Evolutionary conservation across 352 stramenopile genomes (phyloP).

Genomic region (Phytophthora hybrid): DNA sequence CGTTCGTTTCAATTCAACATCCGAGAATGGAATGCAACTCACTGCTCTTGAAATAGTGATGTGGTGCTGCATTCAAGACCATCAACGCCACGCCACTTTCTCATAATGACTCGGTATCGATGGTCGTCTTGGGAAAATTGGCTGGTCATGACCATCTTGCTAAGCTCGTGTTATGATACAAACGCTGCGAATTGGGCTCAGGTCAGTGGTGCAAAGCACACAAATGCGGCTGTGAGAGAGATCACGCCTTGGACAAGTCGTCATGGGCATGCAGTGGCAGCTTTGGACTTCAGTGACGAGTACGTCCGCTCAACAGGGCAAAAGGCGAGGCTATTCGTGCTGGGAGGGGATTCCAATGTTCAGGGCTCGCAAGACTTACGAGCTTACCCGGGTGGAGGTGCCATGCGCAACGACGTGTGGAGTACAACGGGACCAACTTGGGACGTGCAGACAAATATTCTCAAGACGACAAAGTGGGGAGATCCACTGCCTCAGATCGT

Average conservation of each 20-base stretch:
- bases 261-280: conserved; percentile 68
- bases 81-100: background rate
- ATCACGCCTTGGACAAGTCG: conserved; percentile 67
- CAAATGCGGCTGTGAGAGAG: conserved; percentile 62
- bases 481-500: conserved; percentile 74
- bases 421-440: conserved; percentile 67
- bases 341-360: conserved; percentile 76
- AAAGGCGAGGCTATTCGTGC: conserved; percentile 69
- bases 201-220: conserved; percentile 66
- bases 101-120: conserved; percentile 16
- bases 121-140: conserved; percentile 7
- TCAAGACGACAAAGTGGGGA: conserved; percentile 77
- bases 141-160: conserved; percentile 6
- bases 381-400: conserved; percentile 73
- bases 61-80: background rate
- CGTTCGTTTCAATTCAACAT: too few species aligned
- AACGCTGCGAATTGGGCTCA: conserved; percentile 71
- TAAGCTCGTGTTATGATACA: background rate
- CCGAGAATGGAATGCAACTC: background rate
- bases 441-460: conserved; percentile 60
- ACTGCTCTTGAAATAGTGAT: conserved; percentile 15
- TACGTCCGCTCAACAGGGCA: conserved; percentile 53
- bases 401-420: conserved; percentile 80
- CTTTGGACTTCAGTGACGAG: conserved; percentile 66
- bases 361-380: conserved; percentile 73